These are phyloP conservation scores for Bruguiera parviflora DNA, from an alignment of 345 rosid species.

Conservation along the genomic window DNA sequence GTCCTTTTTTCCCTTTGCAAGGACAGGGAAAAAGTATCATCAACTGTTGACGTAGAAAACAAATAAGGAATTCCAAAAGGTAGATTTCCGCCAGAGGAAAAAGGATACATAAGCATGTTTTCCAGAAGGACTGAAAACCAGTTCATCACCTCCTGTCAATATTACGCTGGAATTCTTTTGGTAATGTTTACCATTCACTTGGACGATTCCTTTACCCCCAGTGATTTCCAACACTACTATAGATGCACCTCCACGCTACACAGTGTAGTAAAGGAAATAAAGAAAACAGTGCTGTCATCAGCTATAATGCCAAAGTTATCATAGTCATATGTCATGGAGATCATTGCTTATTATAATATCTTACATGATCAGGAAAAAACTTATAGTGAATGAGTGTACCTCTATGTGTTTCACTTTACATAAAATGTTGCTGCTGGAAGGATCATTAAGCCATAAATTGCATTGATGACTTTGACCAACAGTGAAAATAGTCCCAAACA, in stretches of 20 bases:
- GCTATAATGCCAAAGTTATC: background rate
- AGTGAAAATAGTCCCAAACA: constrained; percentile 58
- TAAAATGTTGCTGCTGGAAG: constrained; percentile 47
- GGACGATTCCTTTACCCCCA: constrained; percentile 81
- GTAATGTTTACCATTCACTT: constrained; percentile 69
- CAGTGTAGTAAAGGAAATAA: background rate
- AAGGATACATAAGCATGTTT: constrained; percentile 98
- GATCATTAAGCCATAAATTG: constrained; percentile 71
- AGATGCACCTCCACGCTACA: constrained; percentile 63
- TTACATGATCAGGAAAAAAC: background rate
- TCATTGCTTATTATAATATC: too few relatives aligned
- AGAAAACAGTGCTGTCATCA: background rate
- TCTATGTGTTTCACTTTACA: constrained; percentile 76
- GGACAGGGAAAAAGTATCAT: background rate
- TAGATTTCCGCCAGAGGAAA: background rate
- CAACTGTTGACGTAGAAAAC: background rate
- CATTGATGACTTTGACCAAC: constrained; percentile 78
- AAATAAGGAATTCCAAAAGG: background rate
- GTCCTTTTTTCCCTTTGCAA: background rate
- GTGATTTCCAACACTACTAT: constrained; percentile 62
- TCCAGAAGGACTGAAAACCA: constrained; percentile 62
- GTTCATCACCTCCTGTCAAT: constrained; percentile 87
- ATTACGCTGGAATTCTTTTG: constrained; percentile 45
- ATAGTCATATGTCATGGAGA: background rate
- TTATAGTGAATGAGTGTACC: constrained; percentile 35